Percentiles rank a stretch among this genome's conserved stretches.
Conservation (phyloP, 192 early-diverging fungal species). For the Backusella australiensis region DNA sequence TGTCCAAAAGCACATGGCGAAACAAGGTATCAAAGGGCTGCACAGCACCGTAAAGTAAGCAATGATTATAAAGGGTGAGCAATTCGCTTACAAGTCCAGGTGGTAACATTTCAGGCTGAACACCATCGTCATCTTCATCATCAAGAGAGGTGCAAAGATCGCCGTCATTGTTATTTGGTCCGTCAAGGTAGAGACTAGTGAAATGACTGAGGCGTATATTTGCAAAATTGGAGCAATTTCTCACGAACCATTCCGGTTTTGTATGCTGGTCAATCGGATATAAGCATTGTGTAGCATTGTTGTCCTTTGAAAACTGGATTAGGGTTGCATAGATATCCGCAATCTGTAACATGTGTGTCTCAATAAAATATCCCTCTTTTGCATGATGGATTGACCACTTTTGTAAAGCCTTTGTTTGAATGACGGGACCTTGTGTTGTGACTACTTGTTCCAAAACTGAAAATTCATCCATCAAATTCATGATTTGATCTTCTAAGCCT, state of each 20-base stretch:
- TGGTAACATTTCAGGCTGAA: conserved; percentile 4
- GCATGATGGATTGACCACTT: conserved; percentile 5
- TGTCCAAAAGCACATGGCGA: conserved; percentile 12
- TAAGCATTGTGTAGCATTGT: conserved; percentile 6
- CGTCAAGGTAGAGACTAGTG: conserved; percentile 17
- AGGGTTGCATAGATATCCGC: conserved; percentile 25
- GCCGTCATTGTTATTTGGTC: background rate
- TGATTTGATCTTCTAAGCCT: conserved; percentile 35
- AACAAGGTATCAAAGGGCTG: conserved; percentile 24
- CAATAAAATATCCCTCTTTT: conserved; percentile 23
- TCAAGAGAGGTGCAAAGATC: background rate
- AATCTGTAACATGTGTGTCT: conserved; percentile 26
- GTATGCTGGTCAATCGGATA: conserved; percentile 7
- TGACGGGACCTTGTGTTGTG: background rate
- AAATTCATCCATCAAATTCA: conserved; percentile 25
- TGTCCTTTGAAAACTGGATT: conserved; percentile 31
- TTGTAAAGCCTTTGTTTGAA: conserved; percentile 10
- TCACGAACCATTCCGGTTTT: conserved; percentile 12
- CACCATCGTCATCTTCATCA: background rate
- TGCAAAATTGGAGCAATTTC: conserved; percentile 32
- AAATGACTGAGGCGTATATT: conserved; percentile 32
- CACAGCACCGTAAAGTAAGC: conserved; percentile 32
- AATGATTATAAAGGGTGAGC: conserved; percentile 20
- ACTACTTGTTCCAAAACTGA: conserved; percentile 24
- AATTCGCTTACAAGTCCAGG: conserved; percentile 10